Evolutionary conservation across 208 protist genomes (phyloP).

Genomic region (Crithidia fasciculata): DNA sequence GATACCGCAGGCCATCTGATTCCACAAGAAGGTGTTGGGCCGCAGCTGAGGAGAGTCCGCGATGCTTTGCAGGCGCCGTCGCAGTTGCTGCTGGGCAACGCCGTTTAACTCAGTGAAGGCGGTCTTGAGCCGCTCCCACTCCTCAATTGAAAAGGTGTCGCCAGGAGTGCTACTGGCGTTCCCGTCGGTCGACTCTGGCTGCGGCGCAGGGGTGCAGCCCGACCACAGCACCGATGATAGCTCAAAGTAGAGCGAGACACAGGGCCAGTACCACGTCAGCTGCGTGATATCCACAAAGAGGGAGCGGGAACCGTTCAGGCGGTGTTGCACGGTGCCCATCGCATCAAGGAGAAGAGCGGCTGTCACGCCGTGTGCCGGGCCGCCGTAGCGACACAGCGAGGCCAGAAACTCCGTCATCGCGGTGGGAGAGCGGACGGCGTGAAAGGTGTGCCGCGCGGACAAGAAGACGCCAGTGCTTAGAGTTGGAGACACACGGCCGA

Average conservation of each 20-base stretch:
- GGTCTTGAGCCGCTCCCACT: conserved; percentile 6
- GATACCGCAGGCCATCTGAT: conserved; percentile 48
- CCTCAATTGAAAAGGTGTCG: conserved; percentile 1
- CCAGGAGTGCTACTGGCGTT: background rate
- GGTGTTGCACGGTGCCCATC: conserved; percentile 9
- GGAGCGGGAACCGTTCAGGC: conserved; percentile 26
- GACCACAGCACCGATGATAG: conserved; percentile 13
- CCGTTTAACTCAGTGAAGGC: conserved; percentile 20
- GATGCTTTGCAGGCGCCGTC: conserved; percentile 44
- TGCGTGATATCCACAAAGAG: conserved; percentile 47
- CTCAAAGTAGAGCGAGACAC: conserved; percentile 20
- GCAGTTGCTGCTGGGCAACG: conserved; percentile 21
- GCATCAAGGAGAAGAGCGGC: conserved; percentile 20
- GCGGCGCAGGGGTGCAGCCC: background rate
- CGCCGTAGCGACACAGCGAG: conserved; percentile 39
- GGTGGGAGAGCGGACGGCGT: conserved; percentile 40
- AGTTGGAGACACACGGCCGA: background rate
- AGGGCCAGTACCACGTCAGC: conserved; percentile 35
- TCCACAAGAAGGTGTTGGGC: conserved; percentile 68
- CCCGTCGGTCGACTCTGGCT: background rate
- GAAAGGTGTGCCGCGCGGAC: background rate
- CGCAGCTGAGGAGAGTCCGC: conserved; percentile 35
- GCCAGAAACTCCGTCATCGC: conserved; percentile 39
- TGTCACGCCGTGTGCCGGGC: conserved; percentile 20
- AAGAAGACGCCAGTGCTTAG: background rate